These are phyloP conservation scores for Trichophyton equinum DNA, from an alignment of 2,329 filamentous ascomycete species.

Conservation along the genomic window DNA sequence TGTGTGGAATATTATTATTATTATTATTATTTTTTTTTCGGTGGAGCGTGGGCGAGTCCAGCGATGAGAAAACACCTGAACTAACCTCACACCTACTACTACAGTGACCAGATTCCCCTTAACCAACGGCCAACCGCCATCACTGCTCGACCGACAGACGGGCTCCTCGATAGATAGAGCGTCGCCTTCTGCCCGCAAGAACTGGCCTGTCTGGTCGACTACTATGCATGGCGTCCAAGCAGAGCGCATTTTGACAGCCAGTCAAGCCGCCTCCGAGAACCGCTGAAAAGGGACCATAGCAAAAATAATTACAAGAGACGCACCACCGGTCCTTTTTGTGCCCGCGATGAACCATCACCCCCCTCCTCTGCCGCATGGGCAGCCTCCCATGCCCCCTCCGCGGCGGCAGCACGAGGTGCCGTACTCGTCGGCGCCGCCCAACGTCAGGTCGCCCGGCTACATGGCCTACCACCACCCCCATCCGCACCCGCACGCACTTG, in stretches of 20 bases:
- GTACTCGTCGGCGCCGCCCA: conserved; percentile 34
- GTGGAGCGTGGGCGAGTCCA: background rate
- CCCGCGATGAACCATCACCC: conserved; percentile 33
- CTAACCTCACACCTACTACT: background rate
- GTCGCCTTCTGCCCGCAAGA: background rate
- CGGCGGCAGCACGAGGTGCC: conserved; percentile 36
- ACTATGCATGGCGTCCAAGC: conserved; percentile 4
- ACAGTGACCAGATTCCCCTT: background rate
- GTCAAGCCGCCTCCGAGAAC: conserved; percentile 3
- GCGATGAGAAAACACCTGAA: background rate
- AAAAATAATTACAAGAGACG: conserved; percentile 4
- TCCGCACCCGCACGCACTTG: conserved; percentile 26
- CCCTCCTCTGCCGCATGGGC: conserved; percentile 35
- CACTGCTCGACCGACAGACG: background rate
- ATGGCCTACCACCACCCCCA: conserved; percentile 44
- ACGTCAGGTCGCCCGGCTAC: conserved; percentile 47
- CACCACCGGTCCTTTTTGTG: background rate
- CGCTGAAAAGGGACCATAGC: background rate
- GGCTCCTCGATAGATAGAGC: background rate
- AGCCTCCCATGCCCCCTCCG: conserved; percentile 39
- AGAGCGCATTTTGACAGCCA: conserved; percentile 3
- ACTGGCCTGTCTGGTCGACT: background rate
- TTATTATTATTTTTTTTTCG: no score
- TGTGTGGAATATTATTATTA: background rate
- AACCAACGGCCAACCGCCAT: background rate